Evolutionary conservation across 805 yeast species (phyloP).

Genomic region (Sugiyamaella lignohabitans): DNA sequence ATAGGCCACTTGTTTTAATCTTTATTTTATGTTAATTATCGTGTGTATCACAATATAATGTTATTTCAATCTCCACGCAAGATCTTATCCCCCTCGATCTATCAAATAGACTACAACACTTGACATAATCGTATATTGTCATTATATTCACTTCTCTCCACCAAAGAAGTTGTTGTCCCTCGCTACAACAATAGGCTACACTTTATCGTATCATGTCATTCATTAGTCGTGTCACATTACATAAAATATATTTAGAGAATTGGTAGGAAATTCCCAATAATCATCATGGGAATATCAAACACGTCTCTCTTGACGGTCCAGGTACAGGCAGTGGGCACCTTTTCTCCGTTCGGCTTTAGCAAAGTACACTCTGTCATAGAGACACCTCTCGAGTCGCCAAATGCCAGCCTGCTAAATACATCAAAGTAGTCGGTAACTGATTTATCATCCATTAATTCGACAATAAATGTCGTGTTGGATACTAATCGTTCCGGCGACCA

Average conservation of each 20-base stretch:
- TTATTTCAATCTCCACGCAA: too few relatives aligned
- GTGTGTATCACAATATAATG: too few relatives aligned
- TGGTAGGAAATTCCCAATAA: constrained; percentile 54
- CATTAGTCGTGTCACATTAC: too few relatives aligned
- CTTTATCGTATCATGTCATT: too few relatives aligned
- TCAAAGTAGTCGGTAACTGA: constrained; percentile 67
- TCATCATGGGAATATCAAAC: constrained; percentile 77
- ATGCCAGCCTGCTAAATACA: constrained; percentile 64
- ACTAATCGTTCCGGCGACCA: constrained; percentile 52
- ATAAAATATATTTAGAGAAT: constrained; percentile 9
- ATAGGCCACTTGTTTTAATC: too few relatives aligned
- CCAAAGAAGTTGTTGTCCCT: too few relatives aligned
- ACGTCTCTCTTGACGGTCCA: constrained; percentile 83
- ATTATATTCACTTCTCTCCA: too few relatives aligned
- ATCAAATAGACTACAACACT: too few relatives aligned
- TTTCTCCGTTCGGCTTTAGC: constrained; percentile 33
- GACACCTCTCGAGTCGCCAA: constrained; percentile 44
- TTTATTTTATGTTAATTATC: too few relatives aligned
- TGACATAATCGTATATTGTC: too few relatives aligned
- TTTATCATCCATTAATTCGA: constrained; percentile 78
- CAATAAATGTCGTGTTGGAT: constrained; percentile 58
- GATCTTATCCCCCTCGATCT: too few relatives aligned
- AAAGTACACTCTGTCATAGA: constrained; percentile 37
- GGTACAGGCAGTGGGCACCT: constrained; percentile 63
- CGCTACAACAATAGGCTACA: too few relatives aligned